phyloP scores from a whole-genome alignment of 495 filamentous ascomycete species.

The Penicillium soppii region DNA sequence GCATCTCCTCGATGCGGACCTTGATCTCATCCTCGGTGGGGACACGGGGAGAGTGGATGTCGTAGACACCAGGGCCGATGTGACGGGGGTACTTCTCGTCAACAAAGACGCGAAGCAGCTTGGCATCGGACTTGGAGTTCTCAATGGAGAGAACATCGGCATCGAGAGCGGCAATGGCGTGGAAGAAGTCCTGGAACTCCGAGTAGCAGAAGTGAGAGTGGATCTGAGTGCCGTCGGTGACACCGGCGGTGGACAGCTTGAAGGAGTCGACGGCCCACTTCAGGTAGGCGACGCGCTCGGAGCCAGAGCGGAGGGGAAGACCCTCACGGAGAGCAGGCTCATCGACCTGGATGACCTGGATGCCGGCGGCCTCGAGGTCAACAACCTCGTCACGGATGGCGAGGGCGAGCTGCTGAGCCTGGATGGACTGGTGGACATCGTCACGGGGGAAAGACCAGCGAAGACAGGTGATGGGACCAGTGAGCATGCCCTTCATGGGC shows the following conservation, averaged over 20 bases:
- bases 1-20: conserved; percentile 95
- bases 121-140: conserved; percentile 99
- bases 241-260: conserved; percentile 88
- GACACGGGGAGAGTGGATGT: conserved; percentile 98
- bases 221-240: conserved; percentile 92
- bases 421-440: conserved; percentile 96
- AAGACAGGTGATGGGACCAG: conserved; percentile 96
- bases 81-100: conserved; percentile 94
- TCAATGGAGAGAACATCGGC: conserved; percentile 98
- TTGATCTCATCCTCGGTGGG: conserved; percentile 95
- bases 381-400: conserved; percentile 97
- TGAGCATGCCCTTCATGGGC: conserved; percentile 99
- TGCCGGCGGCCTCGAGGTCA: conserved; percentile 93
- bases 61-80: conserved; percentile 99
- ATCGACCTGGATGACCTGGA: conserved; percentile 97
- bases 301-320: conserved; percentile 88
- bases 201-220: conserved; percentile 99
- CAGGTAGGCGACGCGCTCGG: conserved; percentile 92
- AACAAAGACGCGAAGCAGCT: conserved; percentile 97
- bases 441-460: conserved; percentile 99
- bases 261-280: conserved; percentile 96
- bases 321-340: conserved; percentile 99
- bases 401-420: conserved; percentile 97
- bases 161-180: conserved; percentile 96
- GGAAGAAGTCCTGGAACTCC: conserved; percentile 99